A percentile compares a stretch with the other conserved stretches of the same genome.
Evolutionary conservation across 2,329 filamentous ascomycete genomes (phyloP).

Genomic region (Fusarium virguliforme): DNA sequence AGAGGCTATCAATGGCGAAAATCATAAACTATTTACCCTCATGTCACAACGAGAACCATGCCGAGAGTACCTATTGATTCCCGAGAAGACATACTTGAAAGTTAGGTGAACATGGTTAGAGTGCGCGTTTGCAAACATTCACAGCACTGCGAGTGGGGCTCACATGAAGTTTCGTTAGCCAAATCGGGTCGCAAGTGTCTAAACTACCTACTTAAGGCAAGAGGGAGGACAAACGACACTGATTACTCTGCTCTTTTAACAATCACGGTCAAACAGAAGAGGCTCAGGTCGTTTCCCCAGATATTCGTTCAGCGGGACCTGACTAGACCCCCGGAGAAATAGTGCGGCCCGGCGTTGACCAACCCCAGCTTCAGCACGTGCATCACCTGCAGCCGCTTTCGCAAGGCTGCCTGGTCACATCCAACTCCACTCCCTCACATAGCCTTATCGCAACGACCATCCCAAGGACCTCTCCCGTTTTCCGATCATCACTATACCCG

Average conservation of each 20-base stretch:
- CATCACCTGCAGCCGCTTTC: constrained; percentile 41
- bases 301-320: constrained; percentile 23
- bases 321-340: constrained; percentile 40
- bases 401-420: constrained; percentile 33
- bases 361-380: constrained; percentile 44
- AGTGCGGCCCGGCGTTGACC: constrained; percentile 34
- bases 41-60: no score
- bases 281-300: constrained; percentile 24
- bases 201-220: no score
- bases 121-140: no score
- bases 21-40: no score
- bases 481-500: constrained; percentile 26
- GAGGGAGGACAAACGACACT: no score
- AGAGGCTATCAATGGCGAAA: neutral
- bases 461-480: constrained; percentile 17
- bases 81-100: no score
- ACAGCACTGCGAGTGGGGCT: no score
- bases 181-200: no score
- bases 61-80: no score
- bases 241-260: neutral
- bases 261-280: neutral
- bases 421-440: constrained; percentile 42
- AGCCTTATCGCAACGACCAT: constrained; percentile 39
- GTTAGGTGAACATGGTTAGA: no score
- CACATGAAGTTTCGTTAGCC: no score